phyloP scores from a whole-genome alignment of 2,329 filamentous ascomycete species.

The Mycosphaerelloides madeirae region DNA sequence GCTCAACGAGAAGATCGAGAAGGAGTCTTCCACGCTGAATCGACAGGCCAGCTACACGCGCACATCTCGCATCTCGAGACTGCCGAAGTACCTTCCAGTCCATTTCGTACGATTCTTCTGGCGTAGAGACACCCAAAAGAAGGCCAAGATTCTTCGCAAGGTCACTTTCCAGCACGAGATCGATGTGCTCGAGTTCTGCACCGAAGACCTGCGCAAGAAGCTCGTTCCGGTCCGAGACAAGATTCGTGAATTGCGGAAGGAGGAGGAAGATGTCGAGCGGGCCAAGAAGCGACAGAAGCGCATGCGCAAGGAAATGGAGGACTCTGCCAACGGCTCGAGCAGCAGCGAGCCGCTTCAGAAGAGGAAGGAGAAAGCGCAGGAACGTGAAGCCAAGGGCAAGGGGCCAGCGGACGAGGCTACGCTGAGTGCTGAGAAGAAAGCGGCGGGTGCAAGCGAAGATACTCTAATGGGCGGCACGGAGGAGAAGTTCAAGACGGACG shows the following conservation, averaged over 20 bases:
- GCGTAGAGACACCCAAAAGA: slow-evolving; percentile 93
- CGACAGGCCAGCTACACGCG: slow-evolving; percentile 84
- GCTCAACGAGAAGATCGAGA: slow-evolving; percentile 85
- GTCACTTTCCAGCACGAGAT: slow-evolving; percentile 93
- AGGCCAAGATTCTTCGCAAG: slow-evolving; percentile 99
- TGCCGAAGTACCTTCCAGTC: slow-evolving; percentile 92
- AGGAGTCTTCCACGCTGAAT: slow-evolving; percentile 71
- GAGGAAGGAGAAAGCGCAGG: slow-evolving; percentile 70
- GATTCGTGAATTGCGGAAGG: slow-evolving; percentile 89
- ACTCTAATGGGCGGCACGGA: slow-evolving; percentile 71
- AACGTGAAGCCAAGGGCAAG: slow-evolving; percentile 34
- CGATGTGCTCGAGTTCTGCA: slow-evolving; percentile 91
- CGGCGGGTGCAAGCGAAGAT: slow-evolving; percentile 56
- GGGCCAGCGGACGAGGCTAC: slow-evolving; percentile 40
- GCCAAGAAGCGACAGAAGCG: slow-evolving; percentile 87
- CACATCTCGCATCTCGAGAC: slow-evolving; percentile 77
- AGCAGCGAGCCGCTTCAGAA: slow-evolving; percentile 73
- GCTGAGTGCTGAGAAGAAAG: slow-evolving; percentile 43
- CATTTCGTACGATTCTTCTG: slow-evolving; percentile 99
- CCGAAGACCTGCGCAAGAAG: slow-evolving; percentile 76
- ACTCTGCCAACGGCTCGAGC: slow-evolving; percentile 36
- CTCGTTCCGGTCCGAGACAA: slow-evolving; percentile 92
- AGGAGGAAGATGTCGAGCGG: slow-evolving; percentile 88
- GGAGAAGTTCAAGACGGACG: slow-evolving; percentile 87
- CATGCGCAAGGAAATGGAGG: slow-evolving; percentile 53